Percentiles rank a stretch among this genome's conserved stretches.
phyloP scores from a whole-genome alignment of 2,329 filamentous ascomycete species.

The Aureobasidium pullulans region DNA sequence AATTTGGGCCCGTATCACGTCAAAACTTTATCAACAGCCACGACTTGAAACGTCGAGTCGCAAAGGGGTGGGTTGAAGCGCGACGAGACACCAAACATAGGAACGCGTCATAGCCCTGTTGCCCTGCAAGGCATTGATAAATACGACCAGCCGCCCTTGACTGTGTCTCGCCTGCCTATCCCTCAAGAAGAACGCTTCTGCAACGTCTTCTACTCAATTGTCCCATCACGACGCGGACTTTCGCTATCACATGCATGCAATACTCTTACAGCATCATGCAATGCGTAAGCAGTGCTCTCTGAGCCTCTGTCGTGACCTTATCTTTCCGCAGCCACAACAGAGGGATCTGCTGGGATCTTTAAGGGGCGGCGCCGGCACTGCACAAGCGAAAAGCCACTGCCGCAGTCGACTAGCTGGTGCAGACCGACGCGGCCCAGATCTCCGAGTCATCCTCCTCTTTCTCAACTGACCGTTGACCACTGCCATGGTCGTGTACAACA shows the following conservation, averaged over 20 bases:
- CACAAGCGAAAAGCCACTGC: slow-evolving; percentile 9
- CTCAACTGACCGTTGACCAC: background rate
- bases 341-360: background rate
- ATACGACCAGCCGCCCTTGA: background rate
- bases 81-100: background rate
- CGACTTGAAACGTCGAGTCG: slow-evolving; percentile 11
- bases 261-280: background rate
- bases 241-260: slow-evolving; percentile 3
- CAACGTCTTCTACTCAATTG: background rate
- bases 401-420: background rate
- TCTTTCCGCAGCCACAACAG: background rate
- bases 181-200: background rate
- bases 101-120: slow-evolving; percentile 3
- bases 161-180: background rate
- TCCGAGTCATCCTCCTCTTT: background rate
- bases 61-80: slow-evolving; percentile 8
- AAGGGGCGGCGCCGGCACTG: background rate
- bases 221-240: background rate
- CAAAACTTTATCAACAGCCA: slow-evolving; percentile 1
- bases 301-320: background rate
- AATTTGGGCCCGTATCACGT: slow-evolving; percentile 4
- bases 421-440: background rate
- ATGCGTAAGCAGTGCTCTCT: background rate
- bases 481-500: background rate
- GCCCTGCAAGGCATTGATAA: background rate